These are phyloP conservation scores for Aspergillus sp. DNA, from an alignment of 2,329 filamentous ascomycete genomes.

Conservation along the genomic window DNA sequence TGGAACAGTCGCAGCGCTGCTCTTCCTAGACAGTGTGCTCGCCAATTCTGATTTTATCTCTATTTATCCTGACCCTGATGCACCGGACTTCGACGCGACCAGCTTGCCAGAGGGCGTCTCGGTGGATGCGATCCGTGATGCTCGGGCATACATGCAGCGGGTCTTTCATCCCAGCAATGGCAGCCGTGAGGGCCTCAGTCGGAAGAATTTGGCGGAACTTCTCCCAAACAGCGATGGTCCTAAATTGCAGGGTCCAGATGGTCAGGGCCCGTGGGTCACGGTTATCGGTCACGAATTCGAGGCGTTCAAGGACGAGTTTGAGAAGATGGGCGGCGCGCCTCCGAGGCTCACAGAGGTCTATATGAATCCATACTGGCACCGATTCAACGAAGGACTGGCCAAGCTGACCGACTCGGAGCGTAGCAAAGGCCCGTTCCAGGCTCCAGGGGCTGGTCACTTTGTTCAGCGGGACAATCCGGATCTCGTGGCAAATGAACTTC, in stretches of 20 bases:
- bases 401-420: constrained; percentile 45
- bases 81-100: constrained; percentile 45
- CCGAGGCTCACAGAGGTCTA: constrained; percentile 51
- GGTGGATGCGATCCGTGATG: constrained; percentile 34
- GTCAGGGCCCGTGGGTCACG: constrained; percentile 44
- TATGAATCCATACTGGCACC: constrained; percentile 55
- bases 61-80: constrained; percentile 58
- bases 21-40: constrained; percentile 61
- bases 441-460: constrained; percentile 55
- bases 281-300: constrained; percentile 58
- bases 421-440: constrained; percentile 50
- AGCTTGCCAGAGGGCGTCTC: constrained; percentile 45
- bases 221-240: constrained; percentile 50
- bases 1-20: constrained; percentile 45
- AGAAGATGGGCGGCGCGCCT: constrained; percentile 32
- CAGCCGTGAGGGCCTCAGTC: constrained; percentile 53
- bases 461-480: constrained; percentile 57
- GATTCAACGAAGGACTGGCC: constrained; percentile 55
- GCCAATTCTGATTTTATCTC: constrained; percentile 58
- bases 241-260: constrained; percentile 38
- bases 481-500: constrained; percentile 43
- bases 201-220: constrained; percentile 47
- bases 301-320: constrained; percentile 52
- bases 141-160: constrained; percentile 34
- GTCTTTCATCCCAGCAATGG: constrained; percentile 53